Conservation (phyloP, 2,329 filamentous ascomycete genomes). For the Scortechinia acanthostroma region DNA sequence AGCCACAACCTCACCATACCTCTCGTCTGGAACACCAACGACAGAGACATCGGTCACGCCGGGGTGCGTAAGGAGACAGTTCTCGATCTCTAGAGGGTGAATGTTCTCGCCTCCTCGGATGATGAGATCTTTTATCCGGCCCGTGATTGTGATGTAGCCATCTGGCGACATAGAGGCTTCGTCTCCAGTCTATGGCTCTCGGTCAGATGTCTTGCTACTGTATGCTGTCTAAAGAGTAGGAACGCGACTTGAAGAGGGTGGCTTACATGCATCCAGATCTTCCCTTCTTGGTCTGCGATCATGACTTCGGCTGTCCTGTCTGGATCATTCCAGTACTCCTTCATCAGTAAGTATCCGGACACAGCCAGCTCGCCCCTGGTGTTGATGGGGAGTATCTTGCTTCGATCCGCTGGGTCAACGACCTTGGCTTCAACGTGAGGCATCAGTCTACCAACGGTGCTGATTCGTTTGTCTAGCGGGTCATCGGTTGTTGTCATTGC, state of each 20-base stretch:
- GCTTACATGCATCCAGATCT: conserved; percentile 3
- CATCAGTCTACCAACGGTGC: conserved; percentile 55
- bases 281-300: conserved; percentile 8
- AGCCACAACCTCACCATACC: conserved; percentile 63
- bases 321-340: conserved; percentile 59
- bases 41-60: conserved; percentile 51
- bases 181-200: conserved; percentile 49
- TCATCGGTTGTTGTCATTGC: conserved; percentile 63
- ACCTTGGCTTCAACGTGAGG: conserved; percentile 53
- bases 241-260: no score
- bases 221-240: no score
- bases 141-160: conserved; percentile 65
- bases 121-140: conserved; percentile 66
- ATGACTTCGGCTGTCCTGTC: conserved; percentile 51
- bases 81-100: conserved; percentile 65
- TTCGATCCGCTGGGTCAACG: conserved; percentile 42
- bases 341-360: conserved; percentile 63
- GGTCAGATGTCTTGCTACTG: no score
- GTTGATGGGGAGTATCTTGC: conserved; percentile 39
- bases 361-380: conserved; percentile 59
- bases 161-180: conserved; percentile 61
- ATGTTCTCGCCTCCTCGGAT: conserved; percentile 71
- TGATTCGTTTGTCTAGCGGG: conserved; percentile 54
- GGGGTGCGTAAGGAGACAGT: conserved; percentile 53
- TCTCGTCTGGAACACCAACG: conserved; percentile 57